phyloP scores from a whole-genome alignment of 2,329 filamentous ascomycete genomes.

The Lojkania enalia region DNA sequence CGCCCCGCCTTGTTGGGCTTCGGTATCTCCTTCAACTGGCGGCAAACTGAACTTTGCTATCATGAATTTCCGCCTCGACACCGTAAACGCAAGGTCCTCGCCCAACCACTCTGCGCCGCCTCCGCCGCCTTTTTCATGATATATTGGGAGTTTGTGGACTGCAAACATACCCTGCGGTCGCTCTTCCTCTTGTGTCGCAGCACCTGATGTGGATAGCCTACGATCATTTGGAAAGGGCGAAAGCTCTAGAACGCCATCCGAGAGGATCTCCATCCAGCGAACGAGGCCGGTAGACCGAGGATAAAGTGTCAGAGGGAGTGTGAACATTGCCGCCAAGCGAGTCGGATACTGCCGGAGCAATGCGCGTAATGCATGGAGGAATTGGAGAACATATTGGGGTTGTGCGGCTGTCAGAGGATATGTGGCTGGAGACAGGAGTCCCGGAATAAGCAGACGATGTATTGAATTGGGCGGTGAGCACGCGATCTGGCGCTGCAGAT shows the following conservation, averaged over 20 bases:
- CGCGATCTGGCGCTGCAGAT: constrained; percentile 59
- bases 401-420: constrained; percentile 71
- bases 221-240: constrained; percentile 68
- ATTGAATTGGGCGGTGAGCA: constrained; percentile 59
- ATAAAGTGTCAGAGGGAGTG: constrained; percentile 78
- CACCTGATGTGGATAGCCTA: constrained; percentile 51
- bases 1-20: constrained; percentile 57
- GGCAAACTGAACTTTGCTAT: constrained; percentile 90
- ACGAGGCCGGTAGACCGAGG: constrained; percentile 75
- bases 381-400: constrained; percentile 76
- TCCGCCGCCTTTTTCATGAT: constrained; percentile 86
- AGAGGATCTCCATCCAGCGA: constrained; percentile 82
- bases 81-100: constrained; percentile 86
- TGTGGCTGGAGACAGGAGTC: constrained; percentile 80
- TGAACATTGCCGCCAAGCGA: constrained; percentile 72
- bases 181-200: constrained; percentile 66
- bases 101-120: constrained; percentile 61
- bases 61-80: constrained; percentile 80
- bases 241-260: constrained; percentile 85
- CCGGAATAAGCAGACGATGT: constrained; percentile 84
- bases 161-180: constrained; percentile 83
- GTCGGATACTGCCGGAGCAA: constrained; percentile 69
- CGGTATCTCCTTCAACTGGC: constrained; percentile 75
- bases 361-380: constrained; percentile 76
- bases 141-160: constrained; percentile 79